A percentile compares a stretch with the other conserved stretches of the same genome.
These are phyloP conservation scores for Chenopodium suecicum DNA, from an alignment of 148 eudicot species.

Conservation along the genomic window DNA sequence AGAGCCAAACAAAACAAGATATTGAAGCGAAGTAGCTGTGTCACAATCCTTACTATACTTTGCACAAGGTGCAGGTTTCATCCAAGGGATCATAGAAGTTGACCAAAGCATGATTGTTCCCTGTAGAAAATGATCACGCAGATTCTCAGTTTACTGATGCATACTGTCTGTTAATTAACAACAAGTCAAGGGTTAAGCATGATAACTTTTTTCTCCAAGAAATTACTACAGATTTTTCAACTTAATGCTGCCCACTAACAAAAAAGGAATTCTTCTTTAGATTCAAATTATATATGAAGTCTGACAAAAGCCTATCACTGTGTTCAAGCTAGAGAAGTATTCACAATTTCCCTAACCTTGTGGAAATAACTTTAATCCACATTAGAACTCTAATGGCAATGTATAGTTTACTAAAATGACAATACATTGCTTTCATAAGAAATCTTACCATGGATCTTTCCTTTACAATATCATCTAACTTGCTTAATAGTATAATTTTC, in stretches of 20 bases:
- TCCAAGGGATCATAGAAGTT: slow-evolving; percentile 31
- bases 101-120: slow-evolving; percentile 41
- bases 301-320: too few relatives aligned
- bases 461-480: too few relatives aligned
- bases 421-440: too few relatives aligned
- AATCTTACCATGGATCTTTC: too few relatives aligned
- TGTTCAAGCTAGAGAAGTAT: too few relatives aligned
- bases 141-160: not conserved
- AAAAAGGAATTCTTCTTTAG: too few relatives aligned
- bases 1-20: slow-evolving; percentile 27
- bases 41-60: slow-evolving; percentile 19
- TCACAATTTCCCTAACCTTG: too few relatives aligned
- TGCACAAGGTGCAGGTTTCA: slow-evolving; percentile 39
- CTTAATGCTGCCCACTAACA: too few relatives aligned
- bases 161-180: not conserved
- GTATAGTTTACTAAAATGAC: too few relatives aligned
- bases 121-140: slow-evolving; percentile 19
- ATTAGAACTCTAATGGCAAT: too few relatives aligned
- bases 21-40: slow-evolving; percentile 31
- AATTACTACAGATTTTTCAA: not conserved
- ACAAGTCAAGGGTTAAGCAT: not conserved
- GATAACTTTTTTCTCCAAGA: not conserved
- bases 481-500: too few relatives aligned
- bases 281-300: not conserved
- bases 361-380: too few relatives aligned